These are phyloP conservation scores for Neurospora sp. DNA, from an alignment of 2,329 filamentous ascomycete species.

Conservation along the genomic window DNA sequence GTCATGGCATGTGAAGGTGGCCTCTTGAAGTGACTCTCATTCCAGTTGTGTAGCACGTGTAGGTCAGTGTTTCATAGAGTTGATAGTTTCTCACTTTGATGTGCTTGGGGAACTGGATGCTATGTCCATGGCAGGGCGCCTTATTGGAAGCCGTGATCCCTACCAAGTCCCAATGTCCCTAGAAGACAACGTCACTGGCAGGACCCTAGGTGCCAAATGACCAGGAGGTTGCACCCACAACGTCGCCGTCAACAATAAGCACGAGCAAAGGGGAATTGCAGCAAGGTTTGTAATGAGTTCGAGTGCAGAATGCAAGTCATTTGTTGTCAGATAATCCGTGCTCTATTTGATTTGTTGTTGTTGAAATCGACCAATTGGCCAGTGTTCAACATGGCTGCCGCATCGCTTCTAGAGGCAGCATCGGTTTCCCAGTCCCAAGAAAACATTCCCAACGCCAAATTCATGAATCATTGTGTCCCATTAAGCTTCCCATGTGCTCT, in stretches of 20 bases:
- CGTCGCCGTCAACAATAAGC: not conserved
- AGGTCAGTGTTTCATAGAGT: not conserved
- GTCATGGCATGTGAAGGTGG: not conserved
- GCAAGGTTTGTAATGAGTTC: not conserved
- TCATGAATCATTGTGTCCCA: not conserved
- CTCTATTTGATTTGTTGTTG: not conserved
- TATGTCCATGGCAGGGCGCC: not conserved
- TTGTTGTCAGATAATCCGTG: not conserved
- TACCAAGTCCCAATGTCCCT: not conserved
- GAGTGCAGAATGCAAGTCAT: not conserved
- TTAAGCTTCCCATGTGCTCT: constrained; percentile 9
- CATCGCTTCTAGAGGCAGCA: not conserved
- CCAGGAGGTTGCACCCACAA: not conserved
- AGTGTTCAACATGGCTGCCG: not conserved
- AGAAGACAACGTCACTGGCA: not conserved
- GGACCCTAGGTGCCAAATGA: not conserved
- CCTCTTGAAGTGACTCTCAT: not conserved
- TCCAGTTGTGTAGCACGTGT: not conserved
- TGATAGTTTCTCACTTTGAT: not conserved
- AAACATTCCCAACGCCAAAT: not conserved
- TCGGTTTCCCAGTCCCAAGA: not conserved
- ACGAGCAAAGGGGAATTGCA: not conserved
- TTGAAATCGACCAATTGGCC: not conserved
- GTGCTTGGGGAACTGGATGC: not conserved
- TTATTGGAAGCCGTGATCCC: not conserved